Evolutionary conservation across 163 green algal species (phyloP), one percentile per base, ranked within the genome.

Genomic region (Prototheca stagnorum): DNA sequence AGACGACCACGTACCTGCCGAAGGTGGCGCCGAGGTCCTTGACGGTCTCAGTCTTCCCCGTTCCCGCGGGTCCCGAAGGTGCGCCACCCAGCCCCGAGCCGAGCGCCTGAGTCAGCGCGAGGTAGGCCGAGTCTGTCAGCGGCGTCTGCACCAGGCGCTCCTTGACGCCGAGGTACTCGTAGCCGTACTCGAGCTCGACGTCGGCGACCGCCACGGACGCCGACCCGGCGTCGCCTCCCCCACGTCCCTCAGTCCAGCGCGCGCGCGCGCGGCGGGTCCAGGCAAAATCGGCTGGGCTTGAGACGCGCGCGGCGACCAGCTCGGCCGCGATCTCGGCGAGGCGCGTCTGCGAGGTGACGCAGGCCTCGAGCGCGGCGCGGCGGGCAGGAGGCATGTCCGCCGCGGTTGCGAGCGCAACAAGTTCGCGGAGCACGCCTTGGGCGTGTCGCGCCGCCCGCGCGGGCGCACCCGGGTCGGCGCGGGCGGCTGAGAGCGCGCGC

Each of bases 271-370:
- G 84, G 74, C 92, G 93, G 15, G 90, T 67, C 86, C 86, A 96
- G 64, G 94, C 85, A 73, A 96, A 96, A 65, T 93, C 80, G 1
- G 69, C 81, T 17, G 81, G 80, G 61, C 88, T 77, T 17, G 59
- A 65, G 36, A 94, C 68, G 59, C 86, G 87, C 49, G 85, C 84
- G 62, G 75, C 73, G 22, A 93, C 54, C 25, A 95, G 68, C 36
- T 93, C 44, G 14, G 53, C 44, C 22, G 22, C n/a, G 5, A 29
- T 33, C 43, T 59, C 43, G 3, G 35, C 7, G 11, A 45, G 86
- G 68, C 95, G 83, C 74, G 95, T 92, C 72, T 94, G 77, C 49
- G 94, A 78, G 11, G 86, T 96, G 52, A 96, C 85, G 76, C 82
- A 92, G 1, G 86, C 95, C 73, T 96, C 86, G 54, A 95, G 66